Percentiles rank a stretch among this genome's conserved stretches.
These are phyloP conservation scores for Alternaria ventricosa DNA, from an alignment of 2,329 filamentous ascomycete species.

Conservation along the genomic window DNA sequence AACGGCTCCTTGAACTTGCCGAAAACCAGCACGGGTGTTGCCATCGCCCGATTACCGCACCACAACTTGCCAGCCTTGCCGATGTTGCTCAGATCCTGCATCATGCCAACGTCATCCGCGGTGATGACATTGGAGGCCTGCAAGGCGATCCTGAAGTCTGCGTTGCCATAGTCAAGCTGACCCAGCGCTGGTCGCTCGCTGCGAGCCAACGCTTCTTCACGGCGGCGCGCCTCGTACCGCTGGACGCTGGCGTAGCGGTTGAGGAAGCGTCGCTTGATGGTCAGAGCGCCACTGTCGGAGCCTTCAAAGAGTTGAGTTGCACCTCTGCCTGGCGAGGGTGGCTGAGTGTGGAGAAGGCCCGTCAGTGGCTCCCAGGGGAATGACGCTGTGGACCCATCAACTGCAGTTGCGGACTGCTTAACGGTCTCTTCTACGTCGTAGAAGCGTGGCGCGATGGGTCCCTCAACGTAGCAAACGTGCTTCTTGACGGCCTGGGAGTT, in stretches of 20 bases:
- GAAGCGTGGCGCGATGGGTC: background rate
- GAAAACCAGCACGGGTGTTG: conserved; percentile 7
- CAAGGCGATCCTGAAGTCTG: conserved; percentile 13
- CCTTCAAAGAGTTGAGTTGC: background rate
- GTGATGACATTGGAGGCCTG: conserved; percentile 6
- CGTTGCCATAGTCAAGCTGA: conserved; percentile 21
- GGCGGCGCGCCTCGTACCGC: conserved; percentile 13
- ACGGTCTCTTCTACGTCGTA: conserved; percentile 2
- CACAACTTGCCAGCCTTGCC: background rate
- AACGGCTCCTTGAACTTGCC: conserved; percentile 12
- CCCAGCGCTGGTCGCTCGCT: background rate
- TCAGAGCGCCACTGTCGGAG: background rate
- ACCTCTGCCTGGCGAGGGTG: background rate
- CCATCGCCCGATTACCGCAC: background rate
- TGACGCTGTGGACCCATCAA: background rate
- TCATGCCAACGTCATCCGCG: conserved; percentile 11
- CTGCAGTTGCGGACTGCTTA: background rate
- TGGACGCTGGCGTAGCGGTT: conserved; percentile 18
- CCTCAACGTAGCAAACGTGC: conserved; percentile 7
- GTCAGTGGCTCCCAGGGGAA: background rate
- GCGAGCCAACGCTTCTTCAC: background rate
- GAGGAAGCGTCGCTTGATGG: conserved; percentile 9
- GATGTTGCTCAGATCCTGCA: conserved; percentile 5
- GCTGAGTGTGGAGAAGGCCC: background rate
- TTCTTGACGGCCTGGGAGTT: background rate